Evolutionary conservation across 1,284 basidiomycete species (phyloP).

Genomic region (Boletus mariae): DNA sequence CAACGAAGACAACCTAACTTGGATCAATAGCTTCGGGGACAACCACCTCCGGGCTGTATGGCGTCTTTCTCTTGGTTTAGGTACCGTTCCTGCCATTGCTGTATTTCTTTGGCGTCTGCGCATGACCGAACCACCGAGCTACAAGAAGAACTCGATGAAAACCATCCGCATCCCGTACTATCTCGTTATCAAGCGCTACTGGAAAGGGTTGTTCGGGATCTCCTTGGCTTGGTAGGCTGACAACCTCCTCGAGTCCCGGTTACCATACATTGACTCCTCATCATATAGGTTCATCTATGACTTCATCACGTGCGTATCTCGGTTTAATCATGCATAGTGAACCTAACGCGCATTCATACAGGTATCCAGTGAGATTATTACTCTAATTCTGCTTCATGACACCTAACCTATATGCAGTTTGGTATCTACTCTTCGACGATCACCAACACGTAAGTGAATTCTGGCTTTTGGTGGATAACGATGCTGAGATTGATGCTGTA

Average conservation of each 20-base stretch:
- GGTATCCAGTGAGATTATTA: constrained; percentile 53
- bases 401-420: constrained; percentile 47
- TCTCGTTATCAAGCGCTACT: constrained; percentile 81
- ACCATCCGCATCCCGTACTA: constrained; percentile 70
- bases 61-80: constrained; percentile 88
- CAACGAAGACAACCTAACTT: background rate
- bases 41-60: constrained; percentile 82
- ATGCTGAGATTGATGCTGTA: constrained; percentile 1
- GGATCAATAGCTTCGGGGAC: constrained; percentile 58
- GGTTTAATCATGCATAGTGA: background rate
- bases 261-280: background rate
- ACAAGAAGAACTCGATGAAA: constrained; percentile 74
- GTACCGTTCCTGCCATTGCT: constrained; percentile 74
- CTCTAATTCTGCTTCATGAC: background rate
- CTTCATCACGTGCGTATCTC: constrained; percentile 60
- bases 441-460: constrained; percentile 50
- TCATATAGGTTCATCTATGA: constrained; percentile 75
- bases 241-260: background rate
- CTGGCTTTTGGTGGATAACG: background rate
- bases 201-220: constrained; percentile 64
- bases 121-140: constrained; percentile 79
- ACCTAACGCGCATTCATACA: constrained; percentile 23
- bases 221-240: constrained; percentile 62
- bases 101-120: constrained; percentile 85
- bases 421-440: constrained; percentile 84